Evolutionary conservation across 768 basidiomycete genomes (phyloP), one percentile per base, ranked within the genome.

Genomic region (Mycena polygramma): DNA sequence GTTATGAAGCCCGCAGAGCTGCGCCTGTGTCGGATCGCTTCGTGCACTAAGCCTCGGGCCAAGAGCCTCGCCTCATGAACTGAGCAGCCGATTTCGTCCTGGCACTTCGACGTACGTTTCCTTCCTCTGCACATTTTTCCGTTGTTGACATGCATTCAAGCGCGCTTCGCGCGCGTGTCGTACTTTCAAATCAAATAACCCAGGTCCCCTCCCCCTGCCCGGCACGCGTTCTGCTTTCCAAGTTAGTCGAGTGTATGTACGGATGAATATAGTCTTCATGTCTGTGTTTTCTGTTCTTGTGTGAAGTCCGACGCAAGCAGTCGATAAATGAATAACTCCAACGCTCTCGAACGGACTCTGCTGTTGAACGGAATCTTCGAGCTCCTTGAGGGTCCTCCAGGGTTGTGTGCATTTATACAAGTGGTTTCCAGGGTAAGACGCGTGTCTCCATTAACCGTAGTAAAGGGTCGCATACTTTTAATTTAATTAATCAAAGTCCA

Each of bases 161-260:
- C 20, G n/a, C n/a, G 63, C 14, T n/a, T 46, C 19, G 13, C 8
- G 45, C 9, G 61, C 39, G 24, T 24, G 48, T 58, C 41, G 14
- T 51, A 55, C 45, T 19, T 53, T 57, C 64, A 70, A 70, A 70
- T 70, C 53, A 70, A 70, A 66, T 70, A 62, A 61, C 63, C 69
- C 69, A 70, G 69, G 59, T 37, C 69, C 54, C 22, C 46, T 57
- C 15, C 41, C 11, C 10, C 11, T 41, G 30, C 22, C 63, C 63
- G 53, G 51, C 57, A 45, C 17, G n/a, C 24, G 36, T 51, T 60
- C 45, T 39, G 24, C 66, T 68, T 19, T 9, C 55, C 66, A 68
- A 68, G 41, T 41, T 57, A 60, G 66, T 30, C 2, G 58, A 41
- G 55, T 65, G 6, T 48, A 49, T 66, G 64, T 66, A 49, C 64